A percentile compares a stretch with the other conserved stretches of the same genome.
Evolutionary conservation across 2,329 filamentous ascomycete genomes (phyloP).

Genomic region (Aspergillus sp.): DNA sequence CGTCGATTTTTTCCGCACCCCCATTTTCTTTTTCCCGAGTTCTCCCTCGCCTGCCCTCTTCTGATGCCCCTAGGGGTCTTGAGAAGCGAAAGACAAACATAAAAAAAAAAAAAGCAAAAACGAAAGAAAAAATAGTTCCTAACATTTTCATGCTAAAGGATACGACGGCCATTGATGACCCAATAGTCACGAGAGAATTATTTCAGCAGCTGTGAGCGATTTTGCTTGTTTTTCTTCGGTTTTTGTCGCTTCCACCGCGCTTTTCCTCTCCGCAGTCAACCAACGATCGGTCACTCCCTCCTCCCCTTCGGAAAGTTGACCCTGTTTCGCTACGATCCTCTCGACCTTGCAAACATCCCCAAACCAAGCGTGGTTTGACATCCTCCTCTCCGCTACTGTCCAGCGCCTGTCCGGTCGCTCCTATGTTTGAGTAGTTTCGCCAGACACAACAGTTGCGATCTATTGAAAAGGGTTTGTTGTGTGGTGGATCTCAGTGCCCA

Average conservation of each 20-base stretch:
- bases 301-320: slow-evolving; percentile 11
- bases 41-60: slow-evolving; percentile 12
- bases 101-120: slow-evolving; percentile 2
- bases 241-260: slow-evolving; percentile 10
- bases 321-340: slow-evolving; percentile 16
- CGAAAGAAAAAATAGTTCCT: slow-evolving; percentile 13
- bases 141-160: slow-evolving; percentile 16
- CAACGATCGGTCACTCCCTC: slow-evolving; percentile 3
- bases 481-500: slow-evolving; percentile 34
- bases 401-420: slow-evolving; percentile 25
- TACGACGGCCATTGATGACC: slow-evolving; percentile 21
- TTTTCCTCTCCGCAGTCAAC: slow-evolving; percentile 1
- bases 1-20: slow-evolving; percentile 4
- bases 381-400: slow-evolving; percentile 1
- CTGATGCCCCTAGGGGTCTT: slow-evolving; percentile 11
- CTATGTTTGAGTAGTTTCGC: slow-evolving; percentile 36
- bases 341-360: slow-evolving; percentile 1
- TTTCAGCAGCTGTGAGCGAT: slow-evolving; percentile 22
- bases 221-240: slow-evolving; percentile 12
- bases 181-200: slow-evolving; percentile 22
- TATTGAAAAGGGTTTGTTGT: slow-evolving; percentile 27
- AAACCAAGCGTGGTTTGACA: slow-evolving; percentile 2
- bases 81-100: background rate
- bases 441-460: slow-evolving; percentile 18
- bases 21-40: slow-evolving; percentile 18